These are phyloP conservation scores for Meredithiella fracta DNA, from an alignment of 2,329 filamentous ascomycete genomes.

Conservation along the genomic window DNA sequence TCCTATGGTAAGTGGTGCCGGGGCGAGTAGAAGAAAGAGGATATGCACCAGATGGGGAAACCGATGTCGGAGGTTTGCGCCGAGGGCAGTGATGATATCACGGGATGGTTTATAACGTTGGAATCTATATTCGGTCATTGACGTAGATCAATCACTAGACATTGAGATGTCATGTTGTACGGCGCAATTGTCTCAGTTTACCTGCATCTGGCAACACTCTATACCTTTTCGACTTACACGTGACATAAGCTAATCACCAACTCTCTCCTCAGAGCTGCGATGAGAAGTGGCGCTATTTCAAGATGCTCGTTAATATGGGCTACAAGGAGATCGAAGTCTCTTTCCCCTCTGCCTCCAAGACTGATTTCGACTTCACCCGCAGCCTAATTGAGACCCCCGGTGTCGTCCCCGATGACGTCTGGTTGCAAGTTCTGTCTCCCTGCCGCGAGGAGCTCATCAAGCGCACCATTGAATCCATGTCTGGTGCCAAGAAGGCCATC, in stretches of 20 bases:
- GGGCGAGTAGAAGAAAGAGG: neutral
- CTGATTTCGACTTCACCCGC: constrained; percentile 82
- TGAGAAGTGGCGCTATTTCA: constrained; percentile 89
- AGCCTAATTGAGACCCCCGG: constrained; percentile 73
- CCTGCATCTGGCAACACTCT: neutral
- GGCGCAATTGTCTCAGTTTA: neutral
- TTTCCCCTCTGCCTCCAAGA: constrained; percentile 86
- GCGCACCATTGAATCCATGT: constrained; percentile 74
- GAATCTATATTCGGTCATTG: neutral
- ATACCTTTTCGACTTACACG: neutral
- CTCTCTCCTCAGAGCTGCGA: constrained; percentile 70
- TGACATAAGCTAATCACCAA: constrained; percentile 9
- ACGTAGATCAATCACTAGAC: neutral
- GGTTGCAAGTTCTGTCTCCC: constrained; percentile 78
- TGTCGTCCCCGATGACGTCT: constrained; percentile 73
- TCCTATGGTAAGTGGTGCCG: constrained; percentile 56
- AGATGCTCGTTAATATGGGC: constrained; percentile 79
- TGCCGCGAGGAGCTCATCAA: constrained; percentile 84
- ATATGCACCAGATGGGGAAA: neutral
- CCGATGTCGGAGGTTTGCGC: neutral
- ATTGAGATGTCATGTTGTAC: neutral
- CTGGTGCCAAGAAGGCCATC: constrained; percentile 81
- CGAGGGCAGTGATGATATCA: neutral
- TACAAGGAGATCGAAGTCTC: constrained; percentile 98
- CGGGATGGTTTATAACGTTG: neutral